Conservation (phyloP, 352 stramenopile genomes). For the Albugo laibachii region DNA sequence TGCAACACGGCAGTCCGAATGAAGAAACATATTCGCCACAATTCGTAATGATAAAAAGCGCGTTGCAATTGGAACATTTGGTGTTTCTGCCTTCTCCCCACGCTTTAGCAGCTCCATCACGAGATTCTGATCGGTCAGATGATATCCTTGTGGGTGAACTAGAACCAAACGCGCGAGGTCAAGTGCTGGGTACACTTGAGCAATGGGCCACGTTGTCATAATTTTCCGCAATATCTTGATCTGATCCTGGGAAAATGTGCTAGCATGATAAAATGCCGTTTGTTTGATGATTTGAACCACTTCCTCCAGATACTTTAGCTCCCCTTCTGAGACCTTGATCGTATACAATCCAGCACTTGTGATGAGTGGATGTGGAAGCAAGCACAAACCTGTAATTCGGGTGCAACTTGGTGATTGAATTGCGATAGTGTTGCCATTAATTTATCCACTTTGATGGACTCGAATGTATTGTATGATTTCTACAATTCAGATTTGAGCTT, state of each 20-base stretch:
- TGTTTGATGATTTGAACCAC: conserved; percentile 50
- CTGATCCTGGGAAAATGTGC: conserved; percentile 41
- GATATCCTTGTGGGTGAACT: conserved; percentile 69
- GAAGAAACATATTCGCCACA: conserved; percentile 55
- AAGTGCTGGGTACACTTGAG: conserved; percentile 76
- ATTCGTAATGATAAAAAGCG: conserved; percentile 57
- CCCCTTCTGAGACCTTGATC: conserved; percentile 3
- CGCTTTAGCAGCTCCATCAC: conserved; percentile 21
- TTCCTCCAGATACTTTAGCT: conserved; percentile 7
- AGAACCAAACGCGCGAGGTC: conserved; percentile 82
- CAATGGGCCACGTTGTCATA: conserved; percentile 43
- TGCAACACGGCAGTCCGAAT: conserved; percentile 19
- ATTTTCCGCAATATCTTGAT: conserved; percentile 37
- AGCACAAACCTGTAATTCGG: conserved; percentile 19
- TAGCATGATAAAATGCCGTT: conserved; percentile 85
- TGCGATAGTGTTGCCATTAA: conserved; percentile 80
- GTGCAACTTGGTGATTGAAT: conserved; percentile 67
- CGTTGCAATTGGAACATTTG: conserved; percentile 27
- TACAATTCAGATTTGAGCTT: conserved; percentile 13
- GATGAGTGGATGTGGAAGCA: conserved; percentile 4
- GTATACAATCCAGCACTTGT: neutral
- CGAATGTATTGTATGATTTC: conserved; percentile 82
- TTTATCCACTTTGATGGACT: conserved; percentile 83
- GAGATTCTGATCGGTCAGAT: conserved; percentile 10
- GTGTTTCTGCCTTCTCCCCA: conserved; percentile 11